Base-by-base conservation (phyloP, 2,329 filamentous ascomycete genomes). In the Botryotinia narcissicola region DNA sequence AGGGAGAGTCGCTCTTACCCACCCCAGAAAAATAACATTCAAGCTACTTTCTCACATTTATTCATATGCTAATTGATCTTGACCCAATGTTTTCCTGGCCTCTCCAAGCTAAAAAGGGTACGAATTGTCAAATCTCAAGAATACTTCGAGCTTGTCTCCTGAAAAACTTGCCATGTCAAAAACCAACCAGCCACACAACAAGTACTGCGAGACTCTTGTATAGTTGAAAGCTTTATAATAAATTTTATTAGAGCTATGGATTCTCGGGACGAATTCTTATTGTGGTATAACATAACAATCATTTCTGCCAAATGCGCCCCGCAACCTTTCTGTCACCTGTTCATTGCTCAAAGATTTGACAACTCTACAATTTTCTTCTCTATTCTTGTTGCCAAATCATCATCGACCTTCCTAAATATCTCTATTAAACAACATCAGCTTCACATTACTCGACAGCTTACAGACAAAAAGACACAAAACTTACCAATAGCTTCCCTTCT, bases 401-500 rank as follows among this genome's bases (percentile, higher is more conserved):
- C 22, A 40, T 67, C 64, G 8, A 54, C 46, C 9, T 25, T 54
- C 46, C 46, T 29, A 6, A 54, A 54, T n/a, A 54, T 67, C 32
- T 54, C 64, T 67, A 3, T n/a, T n/a, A 18, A 54, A 54, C 10
- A 6, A 10, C n/a, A 9, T 67, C 25, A 67, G 64, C 18, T 10
- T 40, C 46, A 67, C 12, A n/a, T 22, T 54, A 67, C 22, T 37
- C 14, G 29, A 25, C 9, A 54, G 5, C 32, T 25, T 60, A 20
- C 32, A 40, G 4, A 29, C 37, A 12, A 29, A 29, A n/a, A 37
- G 25, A 29, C 42, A 37, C 44, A 40, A n/a, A 48, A 12, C 64
- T 67, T 67, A 54, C 64, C 16, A 54, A 67, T 29, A 40, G 64
- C 46, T 25, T 67, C 46, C 46, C 16, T 54, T 25, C 64, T 54